phyloP scores from a whole-genome alignment of 208 protist species.

The Trichomonas vaginalis region DNA sequence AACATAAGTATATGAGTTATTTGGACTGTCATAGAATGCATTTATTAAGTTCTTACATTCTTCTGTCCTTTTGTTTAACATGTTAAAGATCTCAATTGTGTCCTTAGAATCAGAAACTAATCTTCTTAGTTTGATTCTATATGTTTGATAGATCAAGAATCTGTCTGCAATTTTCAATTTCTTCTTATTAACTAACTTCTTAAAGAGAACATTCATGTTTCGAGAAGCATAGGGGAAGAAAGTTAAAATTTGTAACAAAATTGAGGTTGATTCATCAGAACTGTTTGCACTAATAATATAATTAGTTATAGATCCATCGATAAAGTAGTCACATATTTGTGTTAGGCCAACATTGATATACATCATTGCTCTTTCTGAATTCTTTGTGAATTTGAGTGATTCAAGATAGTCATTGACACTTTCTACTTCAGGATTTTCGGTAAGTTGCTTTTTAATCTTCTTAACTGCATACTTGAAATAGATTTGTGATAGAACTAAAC shows the following conservation, averaged over 20 bases:
- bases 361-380: too few species aligned
- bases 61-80: not conserved
- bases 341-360: too few species aligned
- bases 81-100: not conserved
- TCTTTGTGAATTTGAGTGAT: too few species aligned
- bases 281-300: too few species aligned
- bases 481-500: too few species aligned
- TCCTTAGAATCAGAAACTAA: not conserved
- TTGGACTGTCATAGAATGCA: not conserved
- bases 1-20: not conserved
- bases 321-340: too few species aligned
- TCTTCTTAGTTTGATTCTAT: not conserved
- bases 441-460: too few species aligned
- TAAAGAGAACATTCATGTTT: not conserved
- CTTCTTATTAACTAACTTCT: not conserved
- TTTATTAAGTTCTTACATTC: not conserved
- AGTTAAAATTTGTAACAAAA: not conserved
- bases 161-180: not conserved
- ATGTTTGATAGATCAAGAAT: not conserved
- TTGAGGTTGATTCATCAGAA: too few species aligned
- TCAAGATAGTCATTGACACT: too few species aligned
- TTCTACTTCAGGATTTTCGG: too few species aligned
- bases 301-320: too few species aligned
- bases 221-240: not conserved
- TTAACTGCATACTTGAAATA: too few species aligned